Conservation (phyloP, 2,329 filamentous ascomycete species). For the Davidsoniella australis region DNA sequence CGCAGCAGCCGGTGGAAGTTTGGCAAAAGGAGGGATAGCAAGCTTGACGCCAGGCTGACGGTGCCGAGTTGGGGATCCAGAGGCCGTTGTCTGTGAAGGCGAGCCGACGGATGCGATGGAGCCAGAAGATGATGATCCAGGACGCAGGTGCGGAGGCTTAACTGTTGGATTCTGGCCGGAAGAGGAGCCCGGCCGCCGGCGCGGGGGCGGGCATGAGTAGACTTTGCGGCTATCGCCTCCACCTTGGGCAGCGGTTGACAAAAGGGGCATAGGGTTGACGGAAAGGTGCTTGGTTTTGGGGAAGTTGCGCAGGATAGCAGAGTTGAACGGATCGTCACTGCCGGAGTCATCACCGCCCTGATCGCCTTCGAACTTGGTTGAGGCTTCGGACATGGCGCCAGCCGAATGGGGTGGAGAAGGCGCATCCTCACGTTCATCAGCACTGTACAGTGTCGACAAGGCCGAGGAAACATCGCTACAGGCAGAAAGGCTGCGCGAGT, state of each 20-base stretch:
- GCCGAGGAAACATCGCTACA: slow-evolving; percentile 33
- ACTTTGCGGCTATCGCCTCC: not conserved
- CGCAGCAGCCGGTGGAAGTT: not conserved
- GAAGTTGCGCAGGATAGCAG: slow-evolving; percentile 3
- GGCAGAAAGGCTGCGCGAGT: slow-evolving; percentile 2
- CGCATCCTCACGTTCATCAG: slow-evolving; percentile 28
- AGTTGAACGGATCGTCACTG: slow-evolving; percentile 4
- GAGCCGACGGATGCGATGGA: not conserved
- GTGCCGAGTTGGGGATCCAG: slow-evolving; percentile 7
- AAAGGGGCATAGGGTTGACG: not conserved
- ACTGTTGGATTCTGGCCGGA: too few species aligned
- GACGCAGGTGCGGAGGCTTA: not conserved
- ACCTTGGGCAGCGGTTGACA: not conserved
- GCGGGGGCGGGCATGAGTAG: slow-evolving; percentile 9
- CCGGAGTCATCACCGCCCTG: not conserved
- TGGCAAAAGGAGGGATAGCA: not conserved
- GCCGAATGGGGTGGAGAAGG: slow-evolving; percentile 1
- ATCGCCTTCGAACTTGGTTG: slow-evolving; percentile 4
- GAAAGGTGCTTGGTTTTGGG: slow-evolving; percentile 11
- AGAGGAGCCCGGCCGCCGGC: not conserved
- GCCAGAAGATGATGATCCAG: not conserved
- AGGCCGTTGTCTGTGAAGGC: not conserved
- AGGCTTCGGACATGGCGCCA: slow-evolving; percentile 3
- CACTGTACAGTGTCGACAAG: slow-evolving; percentile 39
- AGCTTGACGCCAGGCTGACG: not conserved